Percentiles rank a stretch among this genome's conserved stretches.
phyloP scores from a whole-genome alignment of 2,329 filamentous ascomycete genomes.

The Cladophialophora chaetospira region DNA sequence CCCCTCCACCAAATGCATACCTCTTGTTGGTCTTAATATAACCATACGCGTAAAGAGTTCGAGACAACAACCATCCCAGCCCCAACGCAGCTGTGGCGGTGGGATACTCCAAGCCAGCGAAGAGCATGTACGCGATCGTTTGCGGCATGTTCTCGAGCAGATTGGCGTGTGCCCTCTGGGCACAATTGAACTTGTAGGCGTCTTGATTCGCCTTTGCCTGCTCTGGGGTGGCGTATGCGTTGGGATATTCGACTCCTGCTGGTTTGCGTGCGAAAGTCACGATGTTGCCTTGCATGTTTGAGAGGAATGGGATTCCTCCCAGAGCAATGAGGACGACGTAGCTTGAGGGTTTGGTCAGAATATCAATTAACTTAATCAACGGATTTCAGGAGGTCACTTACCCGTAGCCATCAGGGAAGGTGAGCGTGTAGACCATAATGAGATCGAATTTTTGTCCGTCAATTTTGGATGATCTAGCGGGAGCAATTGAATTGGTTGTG shows the following conservation, averaged over 20 bases:
- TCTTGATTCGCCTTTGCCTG: conserved; percentile 53
- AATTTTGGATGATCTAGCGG: background rate
- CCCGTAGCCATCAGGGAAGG: conserved; percentile 30
- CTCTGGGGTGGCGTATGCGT: conserved; percentile 59
- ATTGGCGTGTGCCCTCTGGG: conserved; percentile 61
- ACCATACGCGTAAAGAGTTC: conserved; percentile 53
- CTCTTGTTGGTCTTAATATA: conserved; percentile 39
- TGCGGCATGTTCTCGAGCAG: conserved; percentile 60
- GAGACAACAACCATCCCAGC: conserved; percentile 53
- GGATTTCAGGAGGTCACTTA: conserved; percentile 9
- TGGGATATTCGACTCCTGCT: conserved; percentile 60
- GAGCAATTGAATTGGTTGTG: background rate
- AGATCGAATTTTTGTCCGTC: background rate
- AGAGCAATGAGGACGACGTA: conserved; percentile 58
- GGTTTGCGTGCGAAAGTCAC: conserved; percentile 51
- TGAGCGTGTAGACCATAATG: conserved; percentile 27
- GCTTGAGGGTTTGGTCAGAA: conserved; percentile 42
- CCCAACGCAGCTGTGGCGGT: conserved; percentile 50
- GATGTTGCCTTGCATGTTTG: conserved; percentile 53
- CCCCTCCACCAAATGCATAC: conserved; percentile 42
- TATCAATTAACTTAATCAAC: background rate
- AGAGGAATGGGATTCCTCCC: conserved; percentile 56
- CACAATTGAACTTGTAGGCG: conserved; percentile 55
- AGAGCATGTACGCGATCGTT: conserved; percentile 54
- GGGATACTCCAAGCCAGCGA: conserved; percentile 59